These are phyloP conservation scores for Penstemon davidsonii DNA, from an alignment of 257 asterid species.

Conservation along the genomic window DNA sequence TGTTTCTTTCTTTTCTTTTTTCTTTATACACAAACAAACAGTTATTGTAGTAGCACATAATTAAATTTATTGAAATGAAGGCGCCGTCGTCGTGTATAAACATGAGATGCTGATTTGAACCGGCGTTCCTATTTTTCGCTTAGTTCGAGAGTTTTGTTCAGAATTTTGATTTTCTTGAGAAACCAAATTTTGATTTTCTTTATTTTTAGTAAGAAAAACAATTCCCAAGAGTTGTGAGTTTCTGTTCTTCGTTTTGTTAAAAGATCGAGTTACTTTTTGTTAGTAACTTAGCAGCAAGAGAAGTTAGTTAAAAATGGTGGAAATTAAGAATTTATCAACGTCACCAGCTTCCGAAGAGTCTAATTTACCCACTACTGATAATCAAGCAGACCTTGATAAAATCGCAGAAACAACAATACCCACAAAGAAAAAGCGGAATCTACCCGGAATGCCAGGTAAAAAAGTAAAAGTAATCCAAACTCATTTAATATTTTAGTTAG, in stretches of 20 bases:
- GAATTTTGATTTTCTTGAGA: slow-evolving; percentile 19
- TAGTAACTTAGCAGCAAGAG: too few species aligned
- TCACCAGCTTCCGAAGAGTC: slow-evolving; percentile 30
- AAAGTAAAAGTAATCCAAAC: too few species aligned
- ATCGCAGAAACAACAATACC: slow-evolving; percentile 23
- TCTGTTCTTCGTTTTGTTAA: neutral
- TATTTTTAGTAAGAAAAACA: slow-evolving; percentile 5
- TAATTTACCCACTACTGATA: slow-evolving; percentile 27
- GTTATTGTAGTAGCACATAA: neutral
- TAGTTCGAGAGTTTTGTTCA: slow-evolving; percentile 25
- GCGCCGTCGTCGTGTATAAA: slow-evolving; percentile 39
- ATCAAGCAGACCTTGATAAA: slow-evolving; percentile 30
- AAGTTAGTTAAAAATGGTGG: slow-evolving; percentile 32
- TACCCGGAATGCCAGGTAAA: slow-evolving; percentile 98
- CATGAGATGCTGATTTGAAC: slow-evolving; percentile 30
- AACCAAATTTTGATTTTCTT: neutral
- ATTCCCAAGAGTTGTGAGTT: slow-evolving; percentile 17
- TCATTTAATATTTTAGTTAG: too few species aligned
- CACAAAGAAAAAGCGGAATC: slow-evolving; percentile 70
- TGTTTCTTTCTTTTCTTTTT: slow-evolving; percentile 34
- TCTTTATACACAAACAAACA: slow-evolving; percentile 30
- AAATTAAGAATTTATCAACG: slow-evolving; percentile 42
- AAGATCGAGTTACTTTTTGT: neutral
- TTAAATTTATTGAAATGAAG: neutral
- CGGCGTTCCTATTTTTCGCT: slow-evolving; percentile 37